A percentile compares a stretch with the other conserved stretches of the same genome.
phyloP scores from a whole-genome alignment of 306 rosid species.

The Prunus padus region DNA sequence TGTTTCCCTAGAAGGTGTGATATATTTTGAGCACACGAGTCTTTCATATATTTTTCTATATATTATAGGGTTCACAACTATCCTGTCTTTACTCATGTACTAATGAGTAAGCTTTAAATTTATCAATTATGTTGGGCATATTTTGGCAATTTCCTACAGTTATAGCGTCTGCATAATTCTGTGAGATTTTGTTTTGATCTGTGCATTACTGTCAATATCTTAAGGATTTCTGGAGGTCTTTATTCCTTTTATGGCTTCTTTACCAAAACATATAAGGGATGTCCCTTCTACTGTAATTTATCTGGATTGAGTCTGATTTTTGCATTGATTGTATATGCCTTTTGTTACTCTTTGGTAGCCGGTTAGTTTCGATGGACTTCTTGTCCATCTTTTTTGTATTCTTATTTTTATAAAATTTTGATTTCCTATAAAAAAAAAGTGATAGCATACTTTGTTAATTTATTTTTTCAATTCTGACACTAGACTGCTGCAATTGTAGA shows the following conservation, averaged over 20 bases:
- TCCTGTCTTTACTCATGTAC: neutral
- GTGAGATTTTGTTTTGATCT: neutral
- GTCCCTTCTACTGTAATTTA: neutral
- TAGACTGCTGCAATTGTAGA: slow-evolving; percentile 46
- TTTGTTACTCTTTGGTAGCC: neutral
- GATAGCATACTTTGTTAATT: neutral
- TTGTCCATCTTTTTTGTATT: neutral
- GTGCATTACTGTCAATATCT: neutral
- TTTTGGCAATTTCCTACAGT: neutral
- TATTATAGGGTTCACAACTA: neutral
- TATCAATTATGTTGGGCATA: neutral
- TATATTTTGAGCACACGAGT: neutral
- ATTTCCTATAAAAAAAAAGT: neutral
- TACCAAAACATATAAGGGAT: neutral
- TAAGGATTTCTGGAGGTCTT: neutral
- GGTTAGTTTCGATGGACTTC: neutral
- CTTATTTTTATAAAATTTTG: neutral
- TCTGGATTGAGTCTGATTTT: neutral
- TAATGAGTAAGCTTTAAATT: neutral
- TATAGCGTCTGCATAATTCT: neutral
- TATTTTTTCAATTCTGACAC: slow-evolving; percentile 21
- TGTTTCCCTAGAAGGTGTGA: slow-evolving; percentile 66
- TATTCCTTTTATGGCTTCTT: neutral
- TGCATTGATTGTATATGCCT: neutral
- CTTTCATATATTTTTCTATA: neutral